Base-by-base conservation (phyloP, 2,329 filamentous ascomycete genomes). In the Curvularia hawaiiensis region DNA sequence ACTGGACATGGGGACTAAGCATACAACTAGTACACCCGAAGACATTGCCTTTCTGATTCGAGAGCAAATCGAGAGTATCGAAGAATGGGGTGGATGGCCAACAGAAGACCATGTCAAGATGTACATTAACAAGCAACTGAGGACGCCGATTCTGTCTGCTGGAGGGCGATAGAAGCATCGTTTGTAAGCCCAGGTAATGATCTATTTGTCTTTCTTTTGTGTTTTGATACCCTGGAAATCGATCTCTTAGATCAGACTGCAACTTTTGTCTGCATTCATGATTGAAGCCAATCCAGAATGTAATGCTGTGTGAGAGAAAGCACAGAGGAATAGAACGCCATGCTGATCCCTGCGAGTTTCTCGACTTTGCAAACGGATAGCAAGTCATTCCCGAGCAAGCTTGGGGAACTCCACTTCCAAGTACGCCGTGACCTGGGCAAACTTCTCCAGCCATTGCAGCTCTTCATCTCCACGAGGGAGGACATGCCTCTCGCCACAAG, bases 1-100 rank as follows among this genome's bases (percentile, higher is more conserved):
- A 5, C 28, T 30, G 31, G 63, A 20, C 3, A 24, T 46, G 22
- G 31, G 11, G 24, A 44, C 20, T 16, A 22, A 33, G 43, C 62
- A 31, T 35, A 60, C 12, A 53, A 47, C 26, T 20, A 40, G 45
- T 24, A 74, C 72, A 35, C 64, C 73, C 14, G 62, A 61, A 14
- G 75, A 77, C 30, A 64, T 77, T 33, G 58, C 64, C 18, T 59
- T 69, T 54, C 63, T 77, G 8, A 67, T 74, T 38, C 73, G 60
- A 46, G 52, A 56, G 39, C 66, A 71, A 54, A 66, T 78, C 24
- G 75, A 79, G 9, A 58, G 62, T 14, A 71, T 79, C 4, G 66
- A 76, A 35, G 69, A 61, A 31, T 81, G 79, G 78, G 75, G 72
- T 22, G 76, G 76, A 1, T 82, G 80, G 80, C 77, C 80, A 8